phyloP scores from a whole-genome alignment of 768 basidiomycete genomes.

The Leccinellum luteum region DNA sequence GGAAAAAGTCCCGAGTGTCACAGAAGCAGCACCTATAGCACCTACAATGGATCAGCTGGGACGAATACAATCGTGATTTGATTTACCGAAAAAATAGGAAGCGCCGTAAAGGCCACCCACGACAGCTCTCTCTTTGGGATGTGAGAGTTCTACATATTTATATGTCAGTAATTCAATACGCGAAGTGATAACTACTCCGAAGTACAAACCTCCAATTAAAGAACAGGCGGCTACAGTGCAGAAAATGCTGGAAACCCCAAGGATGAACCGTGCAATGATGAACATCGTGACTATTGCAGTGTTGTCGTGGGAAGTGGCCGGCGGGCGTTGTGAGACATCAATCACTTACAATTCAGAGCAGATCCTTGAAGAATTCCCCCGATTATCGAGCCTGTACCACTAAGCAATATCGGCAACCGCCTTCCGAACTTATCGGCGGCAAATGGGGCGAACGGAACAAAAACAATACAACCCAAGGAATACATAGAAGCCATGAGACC shows the following conservation, averaged over 20 bases:
- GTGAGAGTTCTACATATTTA: neutral
- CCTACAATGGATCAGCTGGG: neutral
- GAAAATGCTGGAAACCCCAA: neutral
- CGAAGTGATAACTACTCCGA: neutral
- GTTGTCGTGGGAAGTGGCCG: too few relatives aligned
- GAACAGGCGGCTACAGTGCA: neutral
- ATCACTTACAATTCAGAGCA: neutral
- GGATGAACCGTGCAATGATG: neutral
- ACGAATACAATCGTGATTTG: neutral
- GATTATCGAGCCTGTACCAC: neutral
- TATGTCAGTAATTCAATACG: neutral
- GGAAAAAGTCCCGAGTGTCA: neutral
- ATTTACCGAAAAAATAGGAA: neutral
- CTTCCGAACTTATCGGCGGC: neutral
- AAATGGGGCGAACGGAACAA: neutral
- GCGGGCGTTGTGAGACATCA: fast-evolving
- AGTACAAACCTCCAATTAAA: neutral
- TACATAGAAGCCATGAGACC: neutral
- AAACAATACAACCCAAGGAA: neutral
- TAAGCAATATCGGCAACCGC: neutral
- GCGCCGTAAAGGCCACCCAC: neutral
- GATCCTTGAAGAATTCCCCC: neutral
- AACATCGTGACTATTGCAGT: neutral
- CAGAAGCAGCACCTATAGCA: neutral
- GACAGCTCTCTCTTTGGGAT: neutral